Conservation (phyloP, 140 eudicot species). For the Cichorium intybus region DNA sequence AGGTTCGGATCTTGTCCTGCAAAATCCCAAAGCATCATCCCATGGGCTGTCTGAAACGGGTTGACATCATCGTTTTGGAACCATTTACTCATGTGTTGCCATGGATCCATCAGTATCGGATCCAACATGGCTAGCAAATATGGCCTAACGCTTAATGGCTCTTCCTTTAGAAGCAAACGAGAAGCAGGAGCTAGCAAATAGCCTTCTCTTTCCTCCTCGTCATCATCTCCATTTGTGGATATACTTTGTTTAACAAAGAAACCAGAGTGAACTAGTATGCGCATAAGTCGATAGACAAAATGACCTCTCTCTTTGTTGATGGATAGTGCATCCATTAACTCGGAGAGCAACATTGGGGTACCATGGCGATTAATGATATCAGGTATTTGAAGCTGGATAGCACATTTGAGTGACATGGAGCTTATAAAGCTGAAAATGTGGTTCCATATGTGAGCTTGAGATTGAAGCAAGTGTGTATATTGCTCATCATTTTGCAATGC, state of each 20-base stretch:
- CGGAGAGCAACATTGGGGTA: constrained; percentile 27
- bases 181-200: constrained; percentile 34
- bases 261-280: constrained; percentile 35
- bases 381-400: constrained; percentile 43
- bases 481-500: constrained; percentile 1
- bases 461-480: constrained; percentile 22
- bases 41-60: constrained; percentile 23
- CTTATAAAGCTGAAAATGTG: constrained; percentile 29
- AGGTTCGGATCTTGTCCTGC: neutral
- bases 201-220: neutral
- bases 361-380: constrained; percentile 46
- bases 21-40: constrained; percentile 7
- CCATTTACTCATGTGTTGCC: constrained; percentile 30
- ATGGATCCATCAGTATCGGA: constrained; percentile 21
- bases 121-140: constrained; percentile 22
- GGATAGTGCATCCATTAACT: constrained; percentile 22
- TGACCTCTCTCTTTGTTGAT: constrained; percentile 12
- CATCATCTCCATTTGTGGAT: neutral
- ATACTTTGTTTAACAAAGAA: constrained; percentile 22
- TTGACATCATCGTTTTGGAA: constrained; percentile 12
- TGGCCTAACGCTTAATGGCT: constrained; percentile 29
- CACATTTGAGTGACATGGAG: constrained; percentile 55
- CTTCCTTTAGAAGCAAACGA: constrained; percentile 27
- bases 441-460: constrained; percentile 41
- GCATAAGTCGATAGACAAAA: constrained; percentile 29